Evolutionary conservation across 495 filamentous ascomycete genomes (phyloP).

Genomic region (Friedmanniomyces endolithicus): DNA sequence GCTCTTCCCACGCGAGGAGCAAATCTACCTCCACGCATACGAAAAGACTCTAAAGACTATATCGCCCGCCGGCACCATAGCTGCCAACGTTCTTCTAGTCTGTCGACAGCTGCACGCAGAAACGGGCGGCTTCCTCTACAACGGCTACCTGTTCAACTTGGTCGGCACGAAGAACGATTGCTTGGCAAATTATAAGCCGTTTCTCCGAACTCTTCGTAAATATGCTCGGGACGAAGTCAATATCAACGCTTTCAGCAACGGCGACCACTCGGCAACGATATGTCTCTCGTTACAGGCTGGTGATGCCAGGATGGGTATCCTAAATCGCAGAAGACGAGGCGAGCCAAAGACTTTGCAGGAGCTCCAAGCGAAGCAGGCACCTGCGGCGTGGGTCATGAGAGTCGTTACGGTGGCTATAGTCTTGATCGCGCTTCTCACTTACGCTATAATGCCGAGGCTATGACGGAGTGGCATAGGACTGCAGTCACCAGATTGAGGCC

Average conservation of each 20-base stretch:
- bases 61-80: not conserved
- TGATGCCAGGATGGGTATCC: constrained; percentile 2
- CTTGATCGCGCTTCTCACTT: not conserved
- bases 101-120: constrained; percentile 7
- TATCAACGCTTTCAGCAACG: constrained; percentile 20
- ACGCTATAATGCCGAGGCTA: not conserved
- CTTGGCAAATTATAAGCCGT: constrained; percentile 9
- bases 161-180: constrained; percentile 17
- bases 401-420: not conserved
- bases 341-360: constrained; percentile 10
- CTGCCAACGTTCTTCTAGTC: not conserved
- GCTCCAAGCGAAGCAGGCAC: constrained; percentile 3
- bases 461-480: not conserved
- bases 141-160: constrained; percentile 18
- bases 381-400: not conserved
- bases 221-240: constrained; percentile 11
- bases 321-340: constrained; percentile 11
- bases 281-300: constrained; percentile 19
- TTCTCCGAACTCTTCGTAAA: constrained; percentile 8
- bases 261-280: constrained; percentile 18
- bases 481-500: not conserved
- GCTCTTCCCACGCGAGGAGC: constrained; percentile 10
- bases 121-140: constrained; percentile 16
- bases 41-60: not conserved
- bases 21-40: constrained; percentile 18